Evolutionary conservation across 2,329 filamentous ascomycete species (phyloP).

Genomic region (Sporothrix sp.): DNA sequence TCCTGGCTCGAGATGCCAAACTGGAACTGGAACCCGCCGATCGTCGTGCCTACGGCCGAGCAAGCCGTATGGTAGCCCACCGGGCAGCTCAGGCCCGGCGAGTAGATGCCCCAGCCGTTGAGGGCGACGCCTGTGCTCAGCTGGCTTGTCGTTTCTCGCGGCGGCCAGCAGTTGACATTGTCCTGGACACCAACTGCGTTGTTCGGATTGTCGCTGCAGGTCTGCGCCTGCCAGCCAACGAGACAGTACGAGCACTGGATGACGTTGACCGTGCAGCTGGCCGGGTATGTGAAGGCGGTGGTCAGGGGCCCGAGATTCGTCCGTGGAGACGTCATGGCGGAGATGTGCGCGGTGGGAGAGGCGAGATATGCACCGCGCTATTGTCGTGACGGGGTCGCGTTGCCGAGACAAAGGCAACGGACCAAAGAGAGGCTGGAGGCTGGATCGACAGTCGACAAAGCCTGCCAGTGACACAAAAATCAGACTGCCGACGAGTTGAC

Average conservation of each 20-base stretch:
- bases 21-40: constrained; percentile 21
- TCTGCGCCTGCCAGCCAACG: constrained; percentile 17
- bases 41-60: constrained; percentile 14
- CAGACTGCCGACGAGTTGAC: too few relatives aligned
- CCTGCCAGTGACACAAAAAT: too few relatives aligned
- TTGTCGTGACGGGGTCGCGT: too few relatives aligned
- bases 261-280: constrained; percentile 18
- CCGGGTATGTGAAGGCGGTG: constrained; percentile 17
- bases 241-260: constrained; percentile 16
- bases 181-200: constrained; percentile 13
- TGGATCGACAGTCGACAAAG: too few relatives aligned
- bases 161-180: constrained; percentile 19
- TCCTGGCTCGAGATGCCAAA: constrained; percentile 22
- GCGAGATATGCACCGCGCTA: not conserved
- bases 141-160: constrained; percentile 3
- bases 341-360: not conserved
- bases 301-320: constrained; percentile 18
- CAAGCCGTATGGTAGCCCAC: constrained; percentile 18
- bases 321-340: not conserved
- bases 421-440: not conserved
- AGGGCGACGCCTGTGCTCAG: constrained; percentile 9
- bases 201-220: constrained; percentile 13
- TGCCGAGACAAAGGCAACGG: not conserved
- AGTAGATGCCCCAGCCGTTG: constrained; percentile 19
- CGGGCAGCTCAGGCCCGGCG: constrained; percentile 18